A percentile compares a stretch with the other conserved stretches of the same genome.
These are phyloP conservation scores for Phytophthora meadii DNA, from an alignment of 352 stramenopile genomes.

Conservation along the genomic window DNA sequence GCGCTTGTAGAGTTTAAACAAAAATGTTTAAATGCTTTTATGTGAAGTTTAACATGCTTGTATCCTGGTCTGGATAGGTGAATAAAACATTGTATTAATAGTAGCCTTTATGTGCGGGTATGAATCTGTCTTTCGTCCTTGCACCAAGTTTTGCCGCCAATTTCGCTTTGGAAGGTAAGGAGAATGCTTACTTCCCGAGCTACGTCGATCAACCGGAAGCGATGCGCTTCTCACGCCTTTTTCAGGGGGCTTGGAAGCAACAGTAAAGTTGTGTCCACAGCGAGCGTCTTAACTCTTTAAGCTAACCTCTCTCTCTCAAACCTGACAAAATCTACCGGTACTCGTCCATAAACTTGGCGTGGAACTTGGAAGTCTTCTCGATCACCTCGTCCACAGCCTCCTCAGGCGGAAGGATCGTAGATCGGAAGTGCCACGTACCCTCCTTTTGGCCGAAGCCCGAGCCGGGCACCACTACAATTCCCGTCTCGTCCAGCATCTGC, in stretches of 20 bases:
- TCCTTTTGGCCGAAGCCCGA: conserved; percentile 97
- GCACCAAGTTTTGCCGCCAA: no score
- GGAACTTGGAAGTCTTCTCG: conserved; percentile 94
- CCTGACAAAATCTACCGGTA: conserved; percentile 74
- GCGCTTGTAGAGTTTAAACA: no score
- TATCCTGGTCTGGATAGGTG: no score
- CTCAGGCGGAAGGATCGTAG: conserved; percentile 98
- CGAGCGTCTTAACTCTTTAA: conserved; percentile 2
- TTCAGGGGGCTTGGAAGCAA: no score
- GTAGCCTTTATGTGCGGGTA: no score
- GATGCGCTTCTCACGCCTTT: no score
- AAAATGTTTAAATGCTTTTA: not conserved
- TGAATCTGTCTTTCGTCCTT: no score
- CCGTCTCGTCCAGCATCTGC: conserved; percentile 95
- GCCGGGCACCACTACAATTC: conserved; percentile 98
- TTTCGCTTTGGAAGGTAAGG: no score
- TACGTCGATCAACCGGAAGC: no score
- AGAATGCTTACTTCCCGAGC: no score
- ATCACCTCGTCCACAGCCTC: conserved; percentile 96
- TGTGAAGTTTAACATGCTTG: no score
- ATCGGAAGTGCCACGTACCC: conserved; percentile 98
- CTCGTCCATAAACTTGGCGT: conserved; percentile 95
- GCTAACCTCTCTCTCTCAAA: not conserved
- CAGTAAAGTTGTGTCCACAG: not conserved
- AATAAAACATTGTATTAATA: no score